Conservation (phyloP, 441 rosid species). For the Flueggea neowawraea region DNA sequence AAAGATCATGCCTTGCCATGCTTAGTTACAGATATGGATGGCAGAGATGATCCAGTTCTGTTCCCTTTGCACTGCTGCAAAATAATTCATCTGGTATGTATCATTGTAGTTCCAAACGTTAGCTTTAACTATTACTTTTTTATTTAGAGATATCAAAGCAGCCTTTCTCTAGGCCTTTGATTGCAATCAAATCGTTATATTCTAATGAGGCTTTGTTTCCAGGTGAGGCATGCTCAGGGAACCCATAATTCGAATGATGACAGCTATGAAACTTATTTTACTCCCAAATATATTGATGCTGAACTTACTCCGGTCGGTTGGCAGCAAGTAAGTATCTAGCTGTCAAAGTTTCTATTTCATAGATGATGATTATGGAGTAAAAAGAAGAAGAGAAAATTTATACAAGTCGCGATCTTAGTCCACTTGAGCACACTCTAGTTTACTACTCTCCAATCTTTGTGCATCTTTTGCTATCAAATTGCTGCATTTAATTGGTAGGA, state of each 20-base stretch:
- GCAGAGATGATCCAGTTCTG: conserved; percentile 55
- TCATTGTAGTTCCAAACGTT: conserved; percentile 19
- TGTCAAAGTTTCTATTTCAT: no score
- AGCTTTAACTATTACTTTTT: conserved; percentile 28
- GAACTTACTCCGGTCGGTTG: conserved; percentile 86
- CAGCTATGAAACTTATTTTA: conserved; percentile 80
- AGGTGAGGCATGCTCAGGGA: conserved; percentile 99
- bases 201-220: conserved; percentile 48
- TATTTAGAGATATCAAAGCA: conserved; percentile 36
- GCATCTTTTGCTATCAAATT: no score
- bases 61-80: conserved; percentile 96
- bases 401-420: no score
- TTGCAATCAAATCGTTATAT: conserved; percentile 36
- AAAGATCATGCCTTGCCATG: no score
- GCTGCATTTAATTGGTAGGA: no score
- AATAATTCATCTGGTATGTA: conserved; percentile 81
- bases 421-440: no score
- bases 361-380: no score
- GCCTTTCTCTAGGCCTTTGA: conserved; percentile 47
- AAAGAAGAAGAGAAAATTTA: no score
- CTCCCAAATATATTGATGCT: conserved; percentile 88
- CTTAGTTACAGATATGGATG: conserved; percentile 45
- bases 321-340: conserved; percentile 55
- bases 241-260: conserved; percentile 91
- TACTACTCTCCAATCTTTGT: no score